Conservation (phyloP, 2,329 filamentous ascomycete species). For the Trichoderma lentiforme region DNA sequence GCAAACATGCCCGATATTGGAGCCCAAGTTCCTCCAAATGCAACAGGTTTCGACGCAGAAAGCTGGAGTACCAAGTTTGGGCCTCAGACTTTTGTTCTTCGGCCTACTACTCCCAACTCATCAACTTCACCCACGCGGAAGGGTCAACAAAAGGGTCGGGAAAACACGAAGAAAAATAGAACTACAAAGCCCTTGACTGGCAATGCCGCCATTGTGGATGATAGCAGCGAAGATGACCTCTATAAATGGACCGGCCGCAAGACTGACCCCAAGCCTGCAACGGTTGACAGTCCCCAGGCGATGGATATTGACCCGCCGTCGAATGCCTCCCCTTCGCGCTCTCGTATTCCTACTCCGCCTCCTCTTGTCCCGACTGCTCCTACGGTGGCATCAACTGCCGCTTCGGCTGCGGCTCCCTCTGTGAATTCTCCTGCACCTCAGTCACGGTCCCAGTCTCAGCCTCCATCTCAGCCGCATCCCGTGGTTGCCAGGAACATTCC, state of each 20-base stretch:
- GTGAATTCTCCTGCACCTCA: slow-evolving; percentile 20
- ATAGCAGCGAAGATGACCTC: slow-evolving; percentile 44
- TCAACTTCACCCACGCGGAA: slow-evolving; percentile 45
- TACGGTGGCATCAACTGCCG: neutral
- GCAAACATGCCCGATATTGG: slow-evolving; percentile 24
- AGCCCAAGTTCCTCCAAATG: slow-evolving; percentile 24
- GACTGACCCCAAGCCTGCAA: slow-evolving; percentile 27
- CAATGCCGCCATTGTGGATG: slow-evolving; percentile 45
- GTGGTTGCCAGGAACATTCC: slow-evolving; percentile 48
- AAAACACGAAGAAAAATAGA: slow-evolving; percentile 57
- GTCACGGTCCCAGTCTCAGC: slow-evolving; percentile 24
- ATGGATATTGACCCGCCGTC: slow-evolving; percentile 64
- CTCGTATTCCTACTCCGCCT: neutral
- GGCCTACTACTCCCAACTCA: slow-evolving; percentile 31
- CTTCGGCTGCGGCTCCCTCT: neutral
- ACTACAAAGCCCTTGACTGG: slow-evolving; percentile 51
- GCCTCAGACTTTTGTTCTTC: slow-evolving; percentile 52
- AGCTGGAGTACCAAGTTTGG: slow-evolving; percentile 55
- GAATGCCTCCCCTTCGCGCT: slow-evolving; percentile 10
- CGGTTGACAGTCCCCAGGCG: slow-evolving; percentile 50
- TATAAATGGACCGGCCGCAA: slow-evolving; percentile 35
- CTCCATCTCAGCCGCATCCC: slow-evolving; percentile 21
- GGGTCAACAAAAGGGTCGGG: too few species aligned
- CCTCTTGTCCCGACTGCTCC: neutral
- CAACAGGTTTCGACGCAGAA: slow-evolving; percentile 47